Evolutionary conservation across 768 basidiomycete genomes (phyloP), one percentile per base, ranked within the genome.

Genomic region (Infundibulicybe gibba): DNA sequence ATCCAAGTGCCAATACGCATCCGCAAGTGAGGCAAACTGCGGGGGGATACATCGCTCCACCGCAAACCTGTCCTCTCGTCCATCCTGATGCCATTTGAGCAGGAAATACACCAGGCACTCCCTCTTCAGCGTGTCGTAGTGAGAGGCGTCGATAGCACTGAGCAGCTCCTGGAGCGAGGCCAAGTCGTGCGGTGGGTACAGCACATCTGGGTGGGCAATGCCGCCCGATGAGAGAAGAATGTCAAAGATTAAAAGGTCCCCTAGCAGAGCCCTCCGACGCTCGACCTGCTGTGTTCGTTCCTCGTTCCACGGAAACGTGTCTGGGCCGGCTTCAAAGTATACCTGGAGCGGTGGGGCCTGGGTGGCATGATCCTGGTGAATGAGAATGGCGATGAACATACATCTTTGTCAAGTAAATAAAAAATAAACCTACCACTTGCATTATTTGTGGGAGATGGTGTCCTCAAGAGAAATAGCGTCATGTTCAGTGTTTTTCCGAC

Each of bases 1-100:
- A 64, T 93, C 90, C 49, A 93, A 67, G 61, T 80, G 67, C 85
- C 87, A 93, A 67, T 92, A 92, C 57, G 90, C 90, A 66, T 89
- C 85, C n/a, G 87, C 79, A 40, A 92, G 74, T 3, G 75, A 67
- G 6, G 76, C 71, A 56, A 90, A 91, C 55, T 90, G 90, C 2
- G 87, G 84, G n/a, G 87, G 81, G 50, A 93, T 83, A 55, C 76
- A 80, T 21, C 75, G 67, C 61, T 79, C 62, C 62, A 69, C 44
- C 58, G 67, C 64, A 69, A 88, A 70, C 49, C 62, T 55, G 51
- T 72, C 58, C 72, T 86, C 69, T 59, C 74, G 65, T 5, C 77
- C 75, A 59, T 90, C 86, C 55, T 77, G 71, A 49, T 85, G 80
- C 85, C 84, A 90, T 60, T 87, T 90, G 49, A 93, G 71, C 51